Percentiles rank a stretch among this genome's conserved stretches.
Evolutionary conservation across 2,329 filamentous ascomycete species (phyloP).

Genomic region (Xylaria sp.): DNA sequence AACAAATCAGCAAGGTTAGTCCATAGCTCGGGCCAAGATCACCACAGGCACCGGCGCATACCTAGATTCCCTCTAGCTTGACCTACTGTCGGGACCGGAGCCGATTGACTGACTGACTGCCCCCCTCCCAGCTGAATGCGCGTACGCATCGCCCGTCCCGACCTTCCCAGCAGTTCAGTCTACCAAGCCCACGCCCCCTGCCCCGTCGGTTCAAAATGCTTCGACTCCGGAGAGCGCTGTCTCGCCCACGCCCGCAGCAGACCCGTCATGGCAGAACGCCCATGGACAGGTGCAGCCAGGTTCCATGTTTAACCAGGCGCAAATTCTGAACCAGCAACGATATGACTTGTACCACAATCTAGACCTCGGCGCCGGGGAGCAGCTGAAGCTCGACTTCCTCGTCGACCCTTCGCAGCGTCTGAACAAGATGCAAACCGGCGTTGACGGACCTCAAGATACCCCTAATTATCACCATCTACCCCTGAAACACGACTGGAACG

Average conservation of each 20-base stretch:
- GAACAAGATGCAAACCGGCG: constrained; percentile 53
- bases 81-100: constrained; percentile 3
- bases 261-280: constrained; percentile 33
- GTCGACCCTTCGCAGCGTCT: constrained; percentile 63
- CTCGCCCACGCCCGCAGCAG: constrained; percentile 40
- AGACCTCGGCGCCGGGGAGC: constrained; percentile 62
- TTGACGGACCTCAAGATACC: constrained; percentile 52
- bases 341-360: constrained; percentile 57
- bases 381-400: constrained; percentile 73
- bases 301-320: constrained; percentile 35
- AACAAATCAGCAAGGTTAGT: constrained; percentile 32
- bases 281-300: constrained; percentile 30
- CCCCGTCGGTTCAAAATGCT: constrained; percentile 37
- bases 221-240: constrained; percentile 45
- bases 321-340: constrained; percentile 49
- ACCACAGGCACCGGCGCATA: constrained; percentile 1
- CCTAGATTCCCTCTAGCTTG: not conserved
- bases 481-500: constrained; percentile 55
- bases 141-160: constrained; percentile 36
- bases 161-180: constrained; percentile 24
- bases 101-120: constrained; percentile 7
- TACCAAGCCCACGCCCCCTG: constrained; percentile 31
- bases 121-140: constrained; percentile 33
- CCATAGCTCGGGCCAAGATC: not conserved
- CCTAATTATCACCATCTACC: constrained; percentile 48